Evolutionary conservation across 1,284 basidiomycete genomes (phyloP), one percentile per base, ranked within the genome.

Genomic region (Meira miltonrushii): DNA sequence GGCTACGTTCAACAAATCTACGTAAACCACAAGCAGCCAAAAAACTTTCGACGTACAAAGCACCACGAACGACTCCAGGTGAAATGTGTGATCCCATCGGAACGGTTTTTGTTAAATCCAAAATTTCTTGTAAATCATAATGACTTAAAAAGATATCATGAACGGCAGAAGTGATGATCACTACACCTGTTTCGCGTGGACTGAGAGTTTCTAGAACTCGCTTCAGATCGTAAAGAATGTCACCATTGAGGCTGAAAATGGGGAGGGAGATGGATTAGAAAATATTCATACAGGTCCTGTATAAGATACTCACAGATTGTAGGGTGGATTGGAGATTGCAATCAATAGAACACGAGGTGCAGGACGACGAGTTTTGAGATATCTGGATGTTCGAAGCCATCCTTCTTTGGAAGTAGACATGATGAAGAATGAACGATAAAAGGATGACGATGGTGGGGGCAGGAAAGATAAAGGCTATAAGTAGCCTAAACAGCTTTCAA

Each of bases 281-380:
- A 33, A 21, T 10, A 19, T 39, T 11, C 6, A 17, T 2, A 25
- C 51, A 53, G 13, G 7, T n/a, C n/a, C n/a, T n/a, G 4, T 15
- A 53, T 4, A 53, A n/a, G 28, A 19, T 39, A 44, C 43, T 17
- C 43, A 28, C 39, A 57, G 39, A 46, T 59, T 59, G 19, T 44
- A 53, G 8, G 57, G 57, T 28, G 57, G 57, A 41, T 59, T 59
- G 15, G 39, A 21, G 39, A 59, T 59, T 2, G 55, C 15, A n/a
- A 59, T n/a, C 13, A 54, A 25, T 12, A 59, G 25, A 19, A 57
- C 54, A n/a, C 54, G 57, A n/a, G 57, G 55, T 11, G 17, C 17
- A 21, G 57, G 56, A 19, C 57, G 50, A 25, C 57, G 48, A 5
- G 49, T 59, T 23, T 57, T 47, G 13, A 59, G 54, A 37, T 17